Evolutionary conservation across 2,329 filamentous ascomycete species (phyloP).

Genomic region (Ramularia endophylla): DNA sequence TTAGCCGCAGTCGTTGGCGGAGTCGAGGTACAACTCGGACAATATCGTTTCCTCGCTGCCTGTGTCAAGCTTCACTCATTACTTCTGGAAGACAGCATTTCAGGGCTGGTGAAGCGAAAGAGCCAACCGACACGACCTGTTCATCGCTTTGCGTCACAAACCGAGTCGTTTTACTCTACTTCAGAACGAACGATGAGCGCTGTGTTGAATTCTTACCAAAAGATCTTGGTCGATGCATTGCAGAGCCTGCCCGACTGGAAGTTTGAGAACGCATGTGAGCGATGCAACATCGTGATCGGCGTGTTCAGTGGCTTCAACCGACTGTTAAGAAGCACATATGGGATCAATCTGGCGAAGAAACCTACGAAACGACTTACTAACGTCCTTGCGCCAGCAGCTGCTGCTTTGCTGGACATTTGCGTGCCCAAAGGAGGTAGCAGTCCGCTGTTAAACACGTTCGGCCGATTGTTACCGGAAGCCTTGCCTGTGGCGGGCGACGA

Average conservation of each 20-base stretch:
- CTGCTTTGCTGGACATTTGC: conserved; percentile 71
- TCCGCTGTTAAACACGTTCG: conserved; percentile 14
- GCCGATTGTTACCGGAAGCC: conserved; percentile 15
- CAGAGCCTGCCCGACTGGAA: conserved; percentile 84
- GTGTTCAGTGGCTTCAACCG: conserved; percentile 66
- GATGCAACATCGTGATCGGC: conserved; percentile 60
- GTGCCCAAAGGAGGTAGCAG: conserved; percentile 15
- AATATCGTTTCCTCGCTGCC: conserved; percentile 70
- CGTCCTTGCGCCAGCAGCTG: conserved; percentile 65
- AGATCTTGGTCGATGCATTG: conserved; percentile 73
- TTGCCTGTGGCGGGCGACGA: conserved; percentile 15
- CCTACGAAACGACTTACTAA: conserved; percentile 48
- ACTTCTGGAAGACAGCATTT: conserved; percentile 69
- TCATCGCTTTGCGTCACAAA: conserved; percentile 39
- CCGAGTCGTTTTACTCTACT: conserved; percentile 59
- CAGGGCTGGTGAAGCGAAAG: conserved; percentile 62
- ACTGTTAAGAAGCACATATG: conserved; percentile 66
- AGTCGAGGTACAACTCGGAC: conserved; percentile 69
- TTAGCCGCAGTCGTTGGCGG: conserved; percentile 74
- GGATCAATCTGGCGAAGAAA: conserved; percentile 58
- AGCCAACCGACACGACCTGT: conserved; percentile 37
- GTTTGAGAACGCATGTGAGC: conserved; percentile 63
- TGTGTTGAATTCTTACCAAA: conserved; percentile 66
- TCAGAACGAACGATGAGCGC: conserved; percentile 71
- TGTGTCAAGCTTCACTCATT: conserved; percentile 68